Evolutionary conservation across 805 yeast genomes (phyloP).

Genomic region (Naumovozyma castellii): DNA sequence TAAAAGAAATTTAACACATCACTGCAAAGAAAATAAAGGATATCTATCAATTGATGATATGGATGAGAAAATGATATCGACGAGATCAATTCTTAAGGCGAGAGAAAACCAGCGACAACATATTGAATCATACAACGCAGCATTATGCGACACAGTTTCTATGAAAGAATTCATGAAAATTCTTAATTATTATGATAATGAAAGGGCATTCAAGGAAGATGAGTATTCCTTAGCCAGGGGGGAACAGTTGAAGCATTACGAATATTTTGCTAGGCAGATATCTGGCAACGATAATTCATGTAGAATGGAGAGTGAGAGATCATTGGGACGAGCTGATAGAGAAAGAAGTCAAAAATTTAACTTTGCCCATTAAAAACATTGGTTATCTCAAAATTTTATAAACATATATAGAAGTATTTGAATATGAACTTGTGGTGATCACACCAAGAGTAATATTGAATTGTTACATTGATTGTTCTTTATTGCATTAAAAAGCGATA

Average conservation of each 20-base stretch:
- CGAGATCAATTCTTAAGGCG: slow-evolving; percentile 31
- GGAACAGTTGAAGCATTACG: slow-evolving; percentile 27
- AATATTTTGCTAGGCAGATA: slow-evolving; percentile 20
- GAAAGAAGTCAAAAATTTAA: background rate
- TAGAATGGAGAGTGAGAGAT: background rate
- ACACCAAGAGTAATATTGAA: too few species aligned
- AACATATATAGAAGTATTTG: background rate
- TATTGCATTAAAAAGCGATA: too few species aligned
- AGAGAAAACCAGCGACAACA: slow-evolving; percentile 29
- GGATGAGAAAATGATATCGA: too few species aligned
- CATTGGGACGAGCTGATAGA: background rate
- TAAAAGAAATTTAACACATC: too few species aligned
- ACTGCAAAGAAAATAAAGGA: slow-evolving; percentile 1
- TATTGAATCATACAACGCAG: slow-evolving; percentile 31
- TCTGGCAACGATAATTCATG: background rate
- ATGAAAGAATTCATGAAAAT: slow-evolving; percentile 30
- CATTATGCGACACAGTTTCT: slow-evolving; percentile 32
- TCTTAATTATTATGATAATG: slow-evolving; percentile 31
- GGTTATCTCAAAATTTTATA: too few species aligned
- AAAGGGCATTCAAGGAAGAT: slow-evolving; percentile 28
- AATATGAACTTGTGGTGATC: too few species aligned
- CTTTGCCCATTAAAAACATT: background rate
- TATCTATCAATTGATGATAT: background rate
- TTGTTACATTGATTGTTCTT: too few species aligned
- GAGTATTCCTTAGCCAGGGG: slow-evolving; percentile 30